A percentile compares a stretch with the other conserved stretches of the same genome.
phyloP scores from a whole-genome alignment of 441 rosid species.

The Croton setiger region DNA sequence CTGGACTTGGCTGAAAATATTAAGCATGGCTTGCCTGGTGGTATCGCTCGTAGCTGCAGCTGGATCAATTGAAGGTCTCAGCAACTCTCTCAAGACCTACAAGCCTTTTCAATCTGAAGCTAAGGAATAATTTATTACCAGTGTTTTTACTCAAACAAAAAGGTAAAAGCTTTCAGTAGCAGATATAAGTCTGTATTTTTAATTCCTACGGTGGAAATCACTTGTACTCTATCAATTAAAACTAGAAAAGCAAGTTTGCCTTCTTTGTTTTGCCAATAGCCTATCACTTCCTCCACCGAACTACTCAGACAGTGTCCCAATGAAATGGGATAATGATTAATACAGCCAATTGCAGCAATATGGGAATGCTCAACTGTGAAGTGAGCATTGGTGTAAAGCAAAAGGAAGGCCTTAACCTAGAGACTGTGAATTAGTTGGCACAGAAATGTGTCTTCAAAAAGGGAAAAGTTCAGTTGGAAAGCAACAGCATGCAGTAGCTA shows the following conservation, averaged over 20 bases:
- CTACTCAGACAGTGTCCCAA: neutral
- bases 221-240: neutral
- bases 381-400: neutral
- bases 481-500: neutral
- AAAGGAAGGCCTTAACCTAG: neutral
- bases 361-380: neutral
- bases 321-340: neutral
- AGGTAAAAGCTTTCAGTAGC: slow-evolving; percentile 14
- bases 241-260: slow-evolving; percentile 1
- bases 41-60: slow-evolving; percentile 67
- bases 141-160: slow-evolving; percentile 4
- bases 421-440: neutral
- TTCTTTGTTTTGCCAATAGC: slow-evolving; percentile 1
- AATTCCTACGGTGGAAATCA: neutral
- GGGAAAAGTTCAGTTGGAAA: neutral
- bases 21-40: slow-evolving; percentile 48
- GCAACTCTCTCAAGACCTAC: slow-evolving; percentile 51
- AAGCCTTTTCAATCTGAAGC: slow-evolving; percentile 58
- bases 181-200: slow-evolving; percentile 12
- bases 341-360: neutral
- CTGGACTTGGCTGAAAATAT: slow-evolving; percentile 68
- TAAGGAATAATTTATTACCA: slow-evolving; percentile 23
- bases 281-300: neutral
- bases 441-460: neutral
- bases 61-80: slow-evolving; percentile 72